phyloP scores from a whole-genome alignment of 768 basidiomycete genomes.

The Russula griseocarnosa region DNA sequence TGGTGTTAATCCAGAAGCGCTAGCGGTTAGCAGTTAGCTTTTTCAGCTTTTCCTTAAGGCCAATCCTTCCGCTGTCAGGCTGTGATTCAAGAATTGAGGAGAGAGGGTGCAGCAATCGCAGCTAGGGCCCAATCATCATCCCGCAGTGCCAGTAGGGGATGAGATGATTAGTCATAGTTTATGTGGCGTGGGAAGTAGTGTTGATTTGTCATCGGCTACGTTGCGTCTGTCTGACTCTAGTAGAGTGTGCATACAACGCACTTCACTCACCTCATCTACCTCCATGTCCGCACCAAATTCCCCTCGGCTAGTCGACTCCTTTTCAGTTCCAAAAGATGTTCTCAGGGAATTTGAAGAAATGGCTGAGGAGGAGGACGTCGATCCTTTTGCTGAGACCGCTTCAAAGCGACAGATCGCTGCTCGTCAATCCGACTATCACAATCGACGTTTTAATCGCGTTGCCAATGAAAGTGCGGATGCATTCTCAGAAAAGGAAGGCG shows the following conservation, averaged over 20 bases:
- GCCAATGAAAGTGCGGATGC: conserved; percentile 79
- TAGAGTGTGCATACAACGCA: not conserved
- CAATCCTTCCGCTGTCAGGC: conserved; percentile 12
- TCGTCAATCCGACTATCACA: conserved; percentile 93
- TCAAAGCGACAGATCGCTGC: conserved; percentile 90
- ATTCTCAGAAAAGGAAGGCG: conserved; percentile 64
- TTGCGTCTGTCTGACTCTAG: not conserved
- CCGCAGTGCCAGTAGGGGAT: not conserved
- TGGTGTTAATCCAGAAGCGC: conserved; percentile 87
- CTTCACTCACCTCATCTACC: not conserved
- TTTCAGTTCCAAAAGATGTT: conserved; percentile 89
- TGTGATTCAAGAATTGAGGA: conserved; percentile 27
- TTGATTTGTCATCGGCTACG: conserved; percentile 8
- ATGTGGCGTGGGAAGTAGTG: conserved; percentile 14
- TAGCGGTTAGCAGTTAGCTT: conserved; percentile 58
- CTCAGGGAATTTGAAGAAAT: conserved; percentile 91
- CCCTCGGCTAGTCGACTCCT: conserved; percentile 80
- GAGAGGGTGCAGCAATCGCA: conserved; percentile 18
- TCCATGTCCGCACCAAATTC: conserved; percentile 34
- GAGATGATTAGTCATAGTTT: conserved; percentile 1
- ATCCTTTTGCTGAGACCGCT: conserved; percentile 90
- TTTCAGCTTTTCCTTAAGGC: no score
- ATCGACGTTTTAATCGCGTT: conserved; percentile 81
- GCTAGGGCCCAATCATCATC: conserved; percentile 12
- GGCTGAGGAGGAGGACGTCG: conserved; percentile 89